Evolutionary conservation across 2,329 filamentous ascomycete species (phyloP).

Genomic region (Scedosporium dehoogii): DNA sequence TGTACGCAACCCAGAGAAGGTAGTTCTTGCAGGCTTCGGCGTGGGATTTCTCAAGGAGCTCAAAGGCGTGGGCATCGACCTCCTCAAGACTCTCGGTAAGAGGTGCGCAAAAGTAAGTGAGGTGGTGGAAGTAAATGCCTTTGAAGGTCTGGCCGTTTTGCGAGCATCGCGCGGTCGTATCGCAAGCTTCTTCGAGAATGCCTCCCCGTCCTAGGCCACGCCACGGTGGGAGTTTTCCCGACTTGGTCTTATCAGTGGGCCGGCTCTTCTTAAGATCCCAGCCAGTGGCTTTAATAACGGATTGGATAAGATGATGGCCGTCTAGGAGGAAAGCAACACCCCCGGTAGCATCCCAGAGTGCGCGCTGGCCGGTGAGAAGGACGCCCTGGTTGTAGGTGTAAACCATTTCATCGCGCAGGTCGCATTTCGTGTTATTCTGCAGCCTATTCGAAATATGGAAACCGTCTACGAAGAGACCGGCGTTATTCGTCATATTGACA

Average conservation of each 20-base stretch:
- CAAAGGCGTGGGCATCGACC: constrained; percentile 20
- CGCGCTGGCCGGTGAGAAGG: constrained; percentile 69
- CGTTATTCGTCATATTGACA: constrained; percentile 70
- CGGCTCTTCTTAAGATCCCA: constrained; percentile 44
- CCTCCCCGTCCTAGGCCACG: constrained; percentile 67
- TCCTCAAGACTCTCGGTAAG: constrained; percentile 25
- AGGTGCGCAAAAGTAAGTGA: constrained; percentile 65
- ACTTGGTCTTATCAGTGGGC: constrained; percentile 30
- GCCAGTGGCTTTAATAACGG: constrained; percentile 69
- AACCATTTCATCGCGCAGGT: constrained; percentile 76
- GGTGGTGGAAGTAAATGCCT: constrained; percentile 87
- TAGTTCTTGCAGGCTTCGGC: constrained; percentile 54
- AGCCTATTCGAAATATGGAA: constrained; percentile 56
- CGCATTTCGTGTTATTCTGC: constrained; percentile 50
- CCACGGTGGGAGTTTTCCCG: constrained; percentile 46
- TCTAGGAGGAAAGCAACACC: constrained; percentile 63
- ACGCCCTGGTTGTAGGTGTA: constrained; percentile 97
- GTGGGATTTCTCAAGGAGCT: constrained; percentile 34
- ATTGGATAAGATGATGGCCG: constrained; percentile 65
- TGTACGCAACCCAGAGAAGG: constrained; percentile 65
- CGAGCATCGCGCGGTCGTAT: constrained; percentile 62
- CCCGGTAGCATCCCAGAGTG: constrained; percentile 70
- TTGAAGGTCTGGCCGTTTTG: constrained; percentile 90
- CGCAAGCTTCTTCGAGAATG: constrained; percentile 76
- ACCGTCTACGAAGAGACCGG: constrained; percentile 74